Evolutionary conservation across 2,329 filamentous ascomycete genomes (phyloP).

Genomic region (Fusarium proliferatum): DNA sequence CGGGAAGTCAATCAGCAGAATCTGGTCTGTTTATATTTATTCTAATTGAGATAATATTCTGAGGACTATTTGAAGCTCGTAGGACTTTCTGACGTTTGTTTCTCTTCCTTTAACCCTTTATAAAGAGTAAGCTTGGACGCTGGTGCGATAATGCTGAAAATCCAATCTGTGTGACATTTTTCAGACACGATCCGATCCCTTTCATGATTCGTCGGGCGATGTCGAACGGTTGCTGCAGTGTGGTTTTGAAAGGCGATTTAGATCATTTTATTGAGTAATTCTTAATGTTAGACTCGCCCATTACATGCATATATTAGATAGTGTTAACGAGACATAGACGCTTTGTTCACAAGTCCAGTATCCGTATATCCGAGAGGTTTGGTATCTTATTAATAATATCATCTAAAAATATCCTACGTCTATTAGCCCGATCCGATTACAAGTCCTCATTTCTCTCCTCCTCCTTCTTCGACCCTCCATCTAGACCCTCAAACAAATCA

Average conservation of each 20-base stretch:
- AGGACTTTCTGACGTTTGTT: rapidly evolving
- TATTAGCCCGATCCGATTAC: background rate
- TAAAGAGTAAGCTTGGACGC: too few species aligned
- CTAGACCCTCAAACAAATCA: slow-evolving; percentile 53
- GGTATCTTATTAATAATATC: background rate
- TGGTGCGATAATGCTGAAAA: too few species aligned
- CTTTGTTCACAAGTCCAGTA: background rate
- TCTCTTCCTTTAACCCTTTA: rapidly evolving
- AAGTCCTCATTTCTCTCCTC: slow-evolving; percentile 23
- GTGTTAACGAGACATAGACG: background rate
- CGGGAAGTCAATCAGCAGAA: rapidly evolving
- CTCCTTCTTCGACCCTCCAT: slow-evolving; percentile 47
- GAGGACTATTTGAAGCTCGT: rapidly evolving
- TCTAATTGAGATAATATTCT: rapidly evolving
- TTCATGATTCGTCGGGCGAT: rapidly evolving
- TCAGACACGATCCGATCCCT: too few species aligned
- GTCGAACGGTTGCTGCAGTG: rapidly evolving
- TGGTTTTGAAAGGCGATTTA: rapidly evolving
- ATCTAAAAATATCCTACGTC: background rate
- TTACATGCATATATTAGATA: rapidly evolving
- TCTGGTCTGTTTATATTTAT: rapidly evolving
- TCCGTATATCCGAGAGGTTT: background rate
- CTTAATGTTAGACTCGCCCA: rapidly evolving
- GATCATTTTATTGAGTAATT: rapidly evolving
- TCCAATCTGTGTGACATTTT: too few species aligned